Evolutionary conservation across 805 yeast genomes (phyloP).

Genomic region (Hanseniaspora clermontiae): DNA sequence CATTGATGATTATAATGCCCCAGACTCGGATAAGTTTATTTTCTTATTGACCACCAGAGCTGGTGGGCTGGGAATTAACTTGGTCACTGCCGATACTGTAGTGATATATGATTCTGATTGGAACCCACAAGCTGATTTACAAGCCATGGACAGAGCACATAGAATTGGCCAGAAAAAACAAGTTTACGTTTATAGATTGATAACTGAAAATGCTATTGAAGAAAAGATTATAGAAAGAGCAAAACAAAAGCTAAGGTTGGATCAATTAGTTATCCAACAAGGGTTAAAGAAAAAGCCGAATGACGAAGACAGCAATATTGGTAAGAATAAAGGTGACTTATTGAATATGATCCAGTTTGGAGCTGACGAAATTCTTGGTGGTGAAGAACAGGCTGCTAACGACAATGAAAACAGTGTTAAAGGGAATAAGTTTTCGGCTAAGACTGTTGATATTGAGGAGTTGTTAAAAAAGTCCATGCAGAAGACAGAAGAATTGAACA

Average conservation of each 20-base stretch:
- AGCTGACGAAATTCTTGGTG: conserved; percentile 75
- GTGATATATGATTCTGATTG: conserved; percentile 85
- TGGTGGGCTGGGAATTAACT: conserved; percentile 89
- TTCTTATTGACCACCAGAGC: conserved; percentile 88
- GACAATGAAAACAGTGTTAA: conserved; percentile 17
- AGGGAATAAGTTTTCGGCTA: background rate
- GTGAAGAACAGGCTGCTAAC: conserved; percentile 25
- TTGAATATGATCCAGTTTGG: conserved; percentile 95
- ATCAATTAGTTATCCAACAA: conserved; percentile 91
- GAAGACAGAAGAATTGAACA: conserved; percentile 66
- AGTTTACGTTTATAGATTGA: conserved; percentile 82
- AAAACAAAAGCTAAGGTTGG: conserved; percentile 81
- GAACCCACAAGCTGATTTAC: conserved; percentile 97
- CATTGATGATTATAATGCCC: conserved; percentile 80
- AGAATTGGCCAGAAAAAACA: conserved; percentile 95
- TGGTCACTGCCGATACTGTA: conserved; percentile 85
- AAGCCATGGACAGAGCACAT: conserved; percentile 97
- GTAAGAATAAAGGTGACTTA: conserved; percentile 68
- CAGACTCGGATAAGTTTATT: conserved; percentile 68
- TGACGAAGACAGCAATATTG: conserved; percentile 27
- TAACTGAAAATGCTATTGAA: conserved; percentile 90
- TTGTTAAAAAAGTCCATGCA: conserved; percentile 71
- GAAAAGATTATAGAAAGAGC: conserved; percentile 94
- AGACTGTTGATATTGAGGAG: conserved; percentile 62
- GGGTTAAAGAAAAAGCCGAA: conserved; percentile 32